Evolutionary conservation across 2,329 filamentous ascomycete species (phyloP).

Genomic region (Colletotrichum cuscutae): DNA sequence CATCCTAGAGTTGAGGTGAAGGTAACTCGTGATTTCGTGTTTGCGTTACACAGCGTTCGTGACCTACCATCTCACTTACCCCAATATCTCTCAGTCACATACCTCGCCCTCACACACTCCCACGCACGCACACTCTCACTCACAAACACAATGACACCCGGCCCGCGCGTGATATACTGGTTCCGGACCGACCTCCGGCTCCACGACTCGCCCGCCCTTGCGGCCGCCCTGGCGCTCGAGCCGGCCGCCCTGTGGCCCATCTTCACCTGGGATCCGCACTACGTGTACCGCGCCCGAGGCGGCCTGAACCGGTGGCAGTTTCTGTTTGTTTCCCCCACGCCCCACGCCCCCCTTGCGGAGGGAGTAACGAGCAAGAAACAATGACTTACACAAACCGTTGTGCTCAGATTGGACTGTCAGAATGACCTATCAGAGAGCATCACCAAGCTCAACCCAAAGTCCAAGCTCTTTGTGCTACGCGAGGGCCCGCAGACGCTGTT

Average conservation of each 20-base stretch:
- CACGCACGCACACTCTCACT: neutral
- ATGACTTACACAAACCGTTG: neutral
- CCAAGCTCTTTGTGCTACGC: constrained; percentile 76
- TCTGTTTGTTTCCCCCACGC: constrained; percentile 54
- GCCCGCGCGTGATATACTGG: constrained; percentile 73
- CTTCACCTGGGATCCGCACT: constrained; percentile 85
- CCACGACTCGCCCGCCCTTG: constrained; percentile 79
- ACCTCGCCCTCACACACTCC: neutral
- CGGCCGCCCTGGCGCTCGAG: constrained; percentile 76
- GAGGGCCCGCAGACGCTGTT: constrained; percentile 78
- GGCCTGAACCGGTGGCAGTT: constrained; percentile 82
- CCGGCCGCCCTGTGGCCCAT: constrained; percentile 78
- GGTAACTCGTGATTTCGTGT: neutral
- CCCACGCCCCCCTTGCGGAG: neutral
- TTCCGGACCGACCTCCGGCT: constrained; percentile 82
- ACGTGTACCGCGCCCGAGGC: constrained; percentile 77
- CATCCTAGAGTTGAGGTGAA: neutral
- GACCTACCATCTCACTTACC: neutral
- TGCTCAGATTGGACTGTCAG: constrained; percentile 74
- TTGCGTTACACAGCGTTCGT: neutral
- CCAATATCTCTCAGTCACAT: neutral
- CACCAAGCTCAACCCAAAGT: constrained; percentile 74
- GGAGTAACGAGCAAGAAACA: too few relatives aligned
- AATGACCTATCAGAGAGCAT: constrained; percentile 75
- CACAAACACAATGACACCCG: constrained; percentile 7